Conservation (phyloP, 73 alveolate species). For the Uronychia binucleata region DNA sequence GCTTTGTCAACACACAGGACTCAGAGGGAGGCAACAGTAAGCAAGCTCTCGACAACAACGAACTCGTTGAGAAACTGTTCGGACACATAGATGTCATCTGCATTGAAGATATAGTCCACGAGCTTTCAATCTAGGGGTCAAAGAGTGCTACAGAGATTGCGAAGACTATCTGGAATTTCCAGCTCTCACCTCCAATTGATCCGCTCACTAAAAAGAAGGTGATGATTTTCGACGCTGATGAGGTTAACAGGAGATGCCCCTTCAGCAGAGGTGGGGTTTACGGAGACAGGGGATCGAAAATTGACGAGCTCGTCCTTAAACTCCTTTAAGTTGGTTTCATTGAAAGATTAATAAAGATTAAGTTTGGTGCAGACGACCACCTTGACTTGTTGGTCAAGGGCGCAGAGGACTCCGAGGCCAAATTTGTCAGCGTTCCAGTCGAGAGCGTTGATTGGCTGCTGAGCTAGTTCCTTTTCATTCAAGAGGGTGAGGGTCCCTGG, state of each 20-base stretch:
- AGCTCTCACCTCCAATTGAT: not conserved
- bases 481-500: slow-evolving; percentile 95
- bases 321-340: not conserved
- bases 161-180: not conserved
- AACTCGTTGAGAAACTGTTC: slow-evolving; percentile 69
- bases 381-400: slow-evolving; percentile 96
- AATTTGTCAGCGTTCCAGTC: slow-evolving; percentile 99
- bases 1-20: slow-evolving; percentile 55
- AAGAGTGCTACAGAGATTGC: not conserved
- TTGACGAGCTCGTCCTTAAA: not conserved
- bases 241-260: not conserved
- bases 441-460: slow-evolving; percentile 96
- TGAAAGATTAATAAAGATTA: slow-evolving; percentile 73
- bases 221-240: not conserved
- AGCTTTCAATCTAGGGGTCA: not conserved
- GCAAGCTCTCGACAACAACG: slow-evolving; percentile 66
- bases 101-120: slow-evolving; percentile 71
- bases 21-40: slow-evolving; percentile 9
- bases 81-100: slow-evolving; percentile 74
- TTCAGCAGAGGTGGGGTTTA: not conserved
- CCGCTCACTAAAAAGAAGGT: not conserved
- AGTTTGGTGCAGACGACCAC: slow-evolving; percentile 91
- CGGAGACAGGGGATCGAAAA: not conserved
- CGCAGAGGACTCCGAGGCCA: slow-evolving; percentile 95
- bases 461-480: slow-evolving; percentile 93